Evolutionary conservation across 306 rosid genomes (phyloP).

Genomic region (Canavalia ensiformis): DNA sequence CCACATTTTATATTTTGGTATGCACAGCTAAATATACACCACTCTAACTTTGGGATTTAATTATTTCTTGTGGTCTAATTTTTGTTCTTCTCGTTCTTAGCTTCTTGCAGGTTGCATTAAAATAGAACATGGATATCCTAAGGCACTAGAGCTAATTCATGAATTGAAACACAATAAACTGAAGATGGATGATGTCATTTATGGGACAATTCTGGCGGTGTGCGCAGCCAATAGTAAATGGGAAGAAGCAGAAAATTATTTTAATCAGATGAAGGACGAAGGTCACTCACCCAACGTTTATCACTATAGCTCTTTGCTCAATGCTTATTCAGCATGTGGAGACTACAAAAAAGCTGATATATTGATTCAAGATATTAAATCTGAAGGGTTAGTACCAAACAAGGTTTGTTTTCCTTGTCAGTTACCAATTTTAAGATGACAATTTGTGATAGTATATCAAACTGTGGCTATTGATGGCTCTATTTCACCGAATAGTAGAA

Average conservation of each 20-base stretch:
- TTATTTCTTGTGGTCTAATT: constrained; percentile 31
- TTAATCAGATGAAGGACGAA: constrained; percentile 79
- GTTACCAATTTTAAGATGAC: constrained; percentile 12
- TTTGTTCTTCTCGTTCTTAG: constrained; percentile 56
- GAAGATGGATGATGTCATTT: constrained; percentile 76
- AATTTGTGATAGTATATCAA: background rate
- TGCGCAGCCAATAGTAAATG: constrained; percentile 86
- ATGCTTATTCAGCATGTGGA: constrained; percentile 78
- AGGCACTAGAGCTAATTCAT: constrained; percentile 78
- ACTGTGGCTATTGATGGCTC: constrained; percentile 10
- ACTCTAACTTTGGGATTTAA: constrained; percentile 8
- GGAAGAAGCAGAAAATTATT: constrained; percentile 83
- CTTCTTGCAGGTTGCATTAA: constrained; percentile 87
- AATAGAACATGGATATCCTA: constrained; percentile 75
- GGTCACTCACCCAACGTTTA: constrained; percentile 78
- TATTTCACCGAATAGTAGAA: constrained; percentile 7
- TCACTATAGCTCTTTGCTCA: constrained; percentile 89
- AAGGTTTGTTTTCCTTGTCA: constrained; percentile 83
- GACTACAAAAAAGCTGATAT: constrained; percentile 75
- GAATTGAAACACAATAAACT: constrained; percentile 68
- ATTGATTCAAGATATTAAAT: constrained; percentile 80
- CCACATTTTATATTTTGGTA: background rate
- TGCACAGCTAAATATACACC: background rate
- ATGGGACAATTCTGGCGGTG: constrained; percentile 87
- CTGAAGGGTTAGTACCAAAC: constrained; percentile 89